Percentiles rank a stretch among this genome's conserved stretches.
Evolutionary conservation across 139 green algal genomes (phyloP).

Genomic region (Coccomyxa sp.): DNA sequence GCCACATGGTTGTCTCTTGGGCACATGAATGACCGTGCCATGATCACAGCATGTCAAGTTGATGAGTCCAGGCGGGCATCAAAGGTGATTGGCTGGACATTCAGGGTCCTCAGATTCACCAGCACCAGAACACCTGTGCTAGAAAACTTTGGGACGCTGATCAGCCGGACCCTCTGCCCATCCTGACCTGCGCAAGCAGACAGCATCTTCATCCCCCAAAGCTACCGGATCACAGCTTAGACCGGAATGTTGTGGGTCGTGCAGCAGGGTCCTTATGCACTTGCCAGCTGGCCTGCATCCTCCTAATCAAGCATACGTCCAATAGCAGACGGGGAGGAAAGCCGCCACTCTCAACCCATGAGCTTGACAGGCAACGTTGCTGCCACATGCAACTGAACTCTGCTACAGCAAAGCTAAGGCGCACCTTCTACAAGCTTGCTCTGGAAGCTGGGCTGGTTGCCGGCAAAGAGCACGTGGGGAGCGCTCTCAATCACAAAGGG

Average conservation of each 20-base stretch:
- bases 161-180: conserved; percentile 49
- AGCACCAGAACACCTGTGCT: conserved; percentile 68
- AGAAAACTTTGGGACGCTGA: conserved; percentile 78
- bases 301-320: too few relatives aligned
- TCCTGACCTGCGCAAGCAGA: conserved; percentile 25
- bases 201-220: neutral
- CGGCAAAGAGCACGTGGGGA: conserved; percentile 92
- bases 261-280: too few relatives aligned
- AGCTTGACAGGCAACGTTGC: neutral
- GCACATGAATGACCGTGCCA: too few relatives aligned
- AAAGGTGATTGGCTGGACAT: conserved; percentile 71
- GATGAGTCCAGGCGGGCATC: conserved; percentile 22
- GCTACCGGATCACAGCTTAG: neutral
- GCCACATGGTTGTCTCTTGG: too few relatives aligned
- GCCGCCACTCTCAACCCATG: neutral
- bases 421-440: conserved; percentile 45
- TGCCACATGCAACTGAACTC: conserved; percentile 2
- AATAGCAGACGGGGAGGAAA: neutral
- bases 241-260: too few relatives aligned
- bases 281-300: too few relatives aligned
- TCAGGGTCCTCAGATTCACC: conserved; percentile 81
- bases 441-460: conserved; percentile 81
- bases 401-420: neutral
- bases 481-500: conserved; percentile 87
- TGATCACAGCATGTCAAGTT: too few relatives aligned